A percentile compares a stretch with the other conserved stretches of the same genome.
These are phyloP conservation scores for Phascolomyces articulosus DNA, from an alignment of 371 early-diverging fungal genomes.

Conservation along the genomic window DNA sequence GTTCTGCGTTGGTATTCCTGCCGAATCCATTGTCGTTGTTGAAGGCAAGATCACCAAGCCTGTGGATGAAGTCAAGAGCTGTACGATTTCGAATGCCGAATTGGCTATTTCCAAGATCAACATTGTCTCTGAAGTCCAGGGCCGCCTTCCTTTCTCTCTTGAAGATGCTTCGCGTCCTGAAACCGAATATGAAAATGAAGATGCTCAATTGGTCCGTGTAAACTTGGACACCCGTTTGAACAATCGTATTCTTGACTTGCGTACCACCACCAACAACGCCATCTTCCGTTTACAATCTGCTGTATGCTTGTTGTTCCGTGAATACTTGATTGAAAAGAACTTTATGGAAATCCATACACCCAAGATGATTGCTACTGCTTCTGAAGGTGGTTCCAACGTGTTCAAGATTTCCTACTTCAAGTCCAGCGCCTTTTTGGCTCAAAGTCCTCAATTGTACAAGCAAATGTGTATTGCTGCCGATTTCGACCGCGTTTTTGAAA, in stretches of 20 bases:
- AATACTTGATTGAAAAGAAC: conserved; percentile 80
- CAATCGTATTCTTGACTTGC: conserved; percentile 96
- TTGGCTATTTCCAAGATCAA: conserved; percentile 77
- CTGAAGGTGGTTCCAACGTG: conserved; percentile 99
- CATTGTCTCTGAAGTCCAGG: conserved; percentile 79
- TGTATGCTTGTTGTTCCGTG: conserved; percentile 94
- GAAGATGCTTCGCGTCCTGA: conserved; percentile 96
- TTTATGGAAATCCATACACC: conserved; percentile 99
- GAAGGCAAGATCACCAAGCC: conserved; percentile 83
- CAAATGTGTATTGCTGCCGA: conserved; percentile 99
- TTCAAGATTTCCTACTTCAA: conserved; percentile 99
- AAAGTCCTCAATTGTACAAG: conserved; percentile 99
- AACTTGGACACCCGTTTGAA: conserved; percentile 95
- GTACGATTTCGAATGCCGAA: conserved; percentile 92
- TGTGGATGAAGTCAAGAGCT: conserved; percentile 86
- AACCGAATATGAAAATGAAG: conserved; percentile 76
- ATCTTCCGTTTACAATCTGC: conserved; percentile 98
- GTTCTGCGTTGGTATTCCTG: conserved; percentile 81
- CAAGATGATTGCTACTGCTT: conserved; percentile 96
- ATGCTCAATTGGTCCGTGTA: conserved; percentile 76
- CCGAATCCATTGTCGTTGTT: conserved; percentile 90
- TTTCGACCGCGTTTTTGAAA: conserved; percentile 98
- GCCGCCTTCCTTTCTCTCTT: conserved; percentile 92
- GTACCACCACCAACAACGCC: conserved; percentile 97
- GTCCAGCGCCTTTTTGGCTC: conserved; percentile 94